Base-by-base conservation (phyloP, 305 asterid genomes). In the Fraxinus floribunda region DNA sequence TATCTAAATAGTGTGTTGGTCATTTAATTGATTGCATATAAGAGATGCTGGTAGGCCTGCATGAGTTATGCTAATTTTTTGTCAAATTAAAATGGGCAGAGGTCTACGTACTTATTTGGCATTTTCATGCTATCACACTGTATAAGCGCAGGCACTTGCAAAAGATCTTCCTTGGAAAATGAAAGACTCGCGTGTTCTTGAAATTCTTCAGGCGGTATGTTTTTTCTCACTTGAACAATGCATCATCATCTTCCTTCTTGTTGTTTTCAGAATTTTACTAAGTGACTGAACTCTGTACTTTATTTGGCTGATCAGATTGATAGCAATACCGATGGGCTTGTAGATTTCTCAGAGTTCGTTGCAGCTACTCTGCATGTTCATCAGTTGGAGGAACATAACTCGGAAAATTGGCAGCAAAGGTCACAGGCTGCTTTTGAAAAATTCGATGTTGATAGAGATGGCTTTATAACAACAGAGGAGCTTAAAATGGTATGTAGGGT, bases 111-210 rank as follows among this genome's bases (percentile, higher is more conserved):
- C 29, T 57, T 18, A 57, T 36, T 75, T 75, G 32, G 52, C 30
- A 46, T 75, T 38, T 15, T 35, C 30, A 18, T 11, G n/a, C 11
- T 38, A 13, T 36, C 1, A 18, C 68, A 57, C 75, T 78, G 46
- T 85, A 52, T 36, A 49, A 57, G 32, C 57, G 38, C 82, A 96
- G 99, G 99, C 99, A 57, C 88, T 97, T 89, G 98, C 94, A 80
- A 94, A 94, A 90, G 99, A 96, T 86, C 94, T 92, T 79, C 99
- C 99, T 5, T 96, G 99, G 99, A 92, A 91, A 89, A 90, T 93
- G 95, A 96, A 92, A 91, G 98, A 96, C 62, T 91, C 98, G 0
- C 90, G 97, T 39, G 99, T 96, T 86, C 85, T 89, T 79, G 98
- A 94, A 91, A 94, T 96, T 89, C 96, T 96, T 81, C 97, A 96